Base-by-base conservation (phyloP, 495 filamentous ascomycete species). In the Podospora didyma region DNA sequence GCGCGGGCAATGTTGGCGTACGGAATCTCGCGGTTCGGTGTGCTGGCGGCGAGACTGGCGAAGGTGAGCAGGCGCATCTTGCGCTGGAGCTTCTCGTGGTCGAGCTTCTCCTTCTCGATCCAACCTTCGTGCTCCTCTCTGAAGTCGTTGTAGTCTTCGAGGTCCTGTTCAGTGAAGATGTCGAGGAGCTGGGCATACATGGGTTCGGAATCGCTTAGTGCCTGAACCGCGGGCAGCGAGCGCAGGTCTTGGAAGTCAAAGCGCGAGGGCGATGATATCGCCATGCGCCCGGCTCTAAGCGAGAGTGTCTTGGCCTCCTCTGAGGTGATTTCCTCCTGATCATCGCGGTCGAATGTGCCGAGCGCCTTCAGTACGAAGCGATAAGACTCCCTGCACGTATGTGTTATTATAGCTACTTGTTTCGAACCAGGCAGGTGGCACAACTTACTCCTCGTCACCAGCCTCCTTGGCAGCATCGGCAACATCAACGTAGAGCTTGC, bases 21-120 rank as follows among this genome's bases (percentile, higher is more conserved):
- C 34, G 91, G 86, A 41, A 98, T 83, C 51, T 90, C 89, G 56
- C 92, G 87, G 60, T 84, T 89, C 16, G 85, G 84, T 16, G 88
- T 88, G 57, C 86, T 82, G 28, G 95, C 90, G 17, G 92, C 91
- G 28, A 97, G 78, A 16, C 88, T 91, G 46, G 93, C 89, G 51
- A 98, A 86, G 7, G 95, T 97, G 26, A 98, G 81, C 41, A 98
- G 84, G 52, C 94, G 91, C 79, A 98, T 96, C 78, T 98, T 98
- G 53, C 87, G 84, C 72, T 84, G 80, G 51, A 91, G 80, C 47
- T 76, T 78, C 24, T 78, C 76, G 55, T 80, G 75, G 66, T 89
- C 79, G 16, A 89, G 76, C 49, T 80, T 81, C 54, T 86, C 75
- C 64, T 85, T 83, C 73, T 92, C 86, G 57, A 96, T 73, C 70